A percentile compares a stretch with the other conserved stretches of the same genome.
These are phyloP conservation scores for Laburnicola sp. DNA, from an alignment of 2,329 filamentous ascomycete species.

Conservation along the genomic window DNA sequence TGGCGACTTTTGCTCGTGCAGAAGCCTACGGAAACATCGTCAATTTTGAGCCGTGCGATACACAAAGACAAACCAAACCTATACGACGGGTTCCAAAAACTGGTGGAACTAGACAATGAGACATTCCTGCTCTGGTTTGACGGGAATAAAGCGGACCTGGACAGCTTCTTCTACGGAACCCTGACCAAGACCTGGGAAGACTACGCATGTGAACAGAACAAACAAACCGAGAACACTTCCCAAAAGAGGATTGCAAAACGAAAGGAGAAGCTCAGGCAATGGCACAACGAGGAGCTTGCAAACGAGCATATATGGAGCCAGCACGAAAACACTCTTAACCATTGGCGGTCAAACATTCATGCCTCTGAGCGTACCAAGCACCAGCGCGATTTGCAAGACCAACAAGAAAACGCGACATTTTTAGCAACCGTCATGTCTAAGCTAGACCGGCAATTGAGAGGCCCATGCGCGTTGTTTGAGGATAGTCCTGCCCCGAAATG, in stretches of 20 bases:
- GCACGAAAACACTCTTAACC: slow-evolving; percentile 84
- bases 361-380: slow-evolving; percentile 89
- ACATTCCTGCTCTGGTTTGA: slow-evolving; percentile 89
- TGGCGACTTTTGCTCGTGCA: slow-evolving; percentile 94
- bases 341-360: slow-evolving; percentile 96
- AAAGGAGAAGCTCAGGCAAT: slow-evolving; percentile 78
- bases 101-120: slow-evolving; percentile 87
- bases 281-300: slow-evolving; percentile 70
- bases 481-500: slow-evolving; percentile 69
- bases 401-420: slow-evolving; percentile 85
- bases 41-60: slow-evolving; percentile 72
- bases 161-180: slow-evolving; percentile 78
- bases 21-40: slow-evolving; percentile 79
- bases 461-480: slow-evolving; percentile 80
- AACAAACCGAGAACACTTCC: slow-evolving; percentile 74
- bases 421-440: slow-evolving; percentile 74
- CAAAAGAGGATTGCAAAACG: slow-evolving; percentile 71
- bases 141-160: slow-evolving; percentile 74
- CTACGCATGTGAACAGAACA: slow-evolving; percentile 82
- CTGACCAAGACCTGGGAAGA: slow-evolving; percentile 85
- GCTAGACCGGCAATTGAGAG: slow-evolving; percentile 75
- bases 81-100: slow-evolving; percentile 75
- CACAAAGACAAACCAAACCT: slow-evolving; percentile 71
- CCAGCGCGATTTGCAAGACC: slow-evolving; percentile 85
- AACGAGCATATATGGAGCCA: slow-evolving; percentile 73